Conservation (phyloP, 768 basidiomycete genomes). For the Gautieria morchelliformis region DNA sequence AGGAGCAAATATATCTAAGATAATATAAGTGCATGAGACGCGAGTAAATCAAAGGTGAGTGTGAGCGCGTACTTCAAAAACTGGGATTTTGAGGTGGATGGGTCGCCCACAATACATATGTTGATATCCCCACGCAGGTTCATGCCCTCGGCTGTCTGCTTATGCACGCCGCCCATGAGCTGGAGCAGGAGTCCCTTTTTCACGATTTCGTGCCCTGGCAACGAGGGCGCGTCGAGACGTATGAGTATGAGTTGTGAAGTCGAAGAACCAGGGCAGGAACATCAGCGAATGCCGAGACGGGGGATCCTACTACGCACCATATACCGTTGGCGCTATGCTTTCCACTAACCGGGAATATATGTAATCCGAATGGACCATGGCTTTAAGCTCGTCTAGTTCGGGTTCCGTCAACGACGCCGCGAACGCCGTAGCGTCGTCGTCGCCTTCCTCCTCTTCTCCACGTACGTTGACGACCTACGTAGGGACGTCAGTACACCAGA, state of each 20-base stretch:
- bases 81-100: constrained; percentile 95
- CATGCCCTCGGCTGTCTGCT: constrained; percentile 93
- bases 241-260: background rate
- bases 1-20: constrained; percentile 83
- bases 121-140: constrained; percentile 98
- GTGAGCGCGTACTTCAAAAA: constrained; percentile 76
- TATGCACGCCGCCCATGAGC: constrained; percentile 98
- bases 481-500: constrained; percentile 1
- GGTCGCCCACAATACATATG: constrained; percentile 96
- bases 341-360: constrained; percentile 91
- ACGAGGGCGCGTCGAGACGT: background rate
- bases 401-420: constrained; percentile 83
- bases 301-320: constrained; percentile 32
- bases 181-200: constrained; percentile 96
- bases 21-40: background rate
- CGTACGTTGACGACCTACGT: constrained; percentile 66
- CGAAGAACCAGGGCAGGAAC: background rate
- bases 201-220: constrained; percentile 81
- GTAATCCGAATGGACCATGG: constrained; percentile 90
- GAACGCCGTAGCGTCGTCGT: constrained; percentile 75
- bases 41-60: background rate
- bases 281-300: background rate
- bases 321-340: constrained; percentile 95
- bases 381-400: constrained; percentile 89
- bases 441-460: constrained; percentile 76